These are phyloP conservation scores for Irpex lacteus DNA, from an alignment of 1,284 basidiomycete genomes.

Conservation along the genomic window DNA sequence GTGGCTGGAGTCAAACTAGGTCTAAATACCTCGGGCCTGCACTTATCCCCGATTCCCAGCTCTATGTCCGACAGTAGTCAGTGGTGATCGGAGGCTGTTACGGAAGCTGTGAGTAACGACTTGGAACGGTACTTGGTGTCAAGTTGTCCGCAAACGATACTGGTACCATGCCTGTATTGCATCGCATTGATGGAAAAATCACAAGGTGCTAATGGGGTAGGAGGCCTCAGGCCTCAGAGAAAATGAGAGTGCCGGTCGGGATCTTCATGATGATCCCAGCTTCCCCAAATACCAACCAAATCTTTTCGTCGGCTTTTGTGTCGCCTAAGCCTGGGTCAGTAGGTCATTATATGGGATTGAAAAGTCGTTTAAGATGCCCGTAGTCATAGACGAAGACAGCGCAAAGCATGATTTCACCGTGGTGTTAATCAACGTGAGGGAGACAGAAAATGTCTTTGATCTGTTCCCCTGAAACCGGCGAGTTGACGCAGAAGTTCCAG, in stretches of 20 bases:
- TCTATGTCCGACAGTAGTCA: too few species aligned
- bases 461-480: neutral
- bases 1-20: too few species aligned
- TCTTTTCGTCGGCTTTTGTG: neutral
- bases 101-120: too few species aligned
- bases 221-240: neutral
- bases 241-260: constrained; percentile 3
- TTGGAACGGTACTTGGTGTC: too few species aligned
- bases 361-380: neutral
- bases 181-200: too few species aligned
- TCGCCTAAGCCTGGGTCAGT: neutral
- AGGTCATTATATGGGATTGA: neutral
- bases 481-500: constrained; percentile 6
- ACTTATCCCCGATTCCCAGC: too few species aligned
- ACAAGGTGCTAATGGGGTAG: too few species aligned
- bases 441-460: neutral
- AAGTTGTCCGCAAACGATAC: too few species aligned
- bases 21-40: too few species aligned
- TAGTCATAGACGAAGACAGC: constrained; percentile 1
- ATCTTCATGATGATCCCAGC: constrained; percentile 7
- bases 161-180: too few species aligned
- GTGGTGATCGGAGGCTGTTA: too few species aligned
- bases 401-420: constrained; percentile 5
- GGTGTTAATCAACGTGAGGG: neutral
- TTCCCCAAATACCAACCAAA: constrained; percentile 10